A percentile compares a stretch with the other conserved stretches of the same genome.
Conservation (phyloP, 148 eudicot genomes). For the Chenopodium album region DNA sequence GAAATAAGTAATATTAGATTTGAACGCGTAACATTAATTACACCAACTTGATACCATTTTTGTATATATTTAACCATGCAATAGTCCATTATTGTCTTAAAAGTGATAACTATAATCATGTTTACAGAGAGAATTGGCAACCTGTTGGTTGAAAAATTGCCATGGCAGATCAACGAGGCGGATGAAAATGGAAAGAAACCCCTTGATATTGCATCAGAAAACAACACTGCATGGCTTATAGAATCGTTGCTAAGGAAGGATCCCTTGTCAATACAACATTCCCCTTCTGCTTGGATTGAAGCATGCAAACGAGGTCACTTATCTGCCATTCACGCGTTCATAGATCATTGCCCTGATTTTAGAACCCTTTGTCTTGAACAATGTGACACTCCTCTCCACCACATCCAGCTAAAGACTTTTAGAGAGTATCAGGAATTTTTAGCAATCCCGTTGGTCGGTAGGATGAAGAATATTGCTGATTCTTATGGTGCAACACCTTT, state of each 20-base stretch:
- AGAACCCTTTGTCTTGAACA: conserved; percentile 1
- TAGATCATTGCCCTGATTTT: conserved; percentile 4
- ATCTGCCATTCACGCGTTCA: neutral
- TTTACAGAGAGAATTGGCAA: conserved; percentile 7
- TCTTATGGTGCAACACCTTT: conserved; percentile 3
- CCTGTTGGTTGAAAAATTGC: conserved; percentile 5
- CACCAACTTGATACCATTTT: no score
- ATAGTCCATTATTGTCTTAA: neutral
- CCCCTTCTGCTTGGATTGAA: conserved; percentile 20
- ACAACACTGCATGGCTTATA: conserved; percentile 13
- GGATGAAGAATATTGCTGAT: conserved; percentile 16
- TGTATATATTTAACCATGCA: no score
- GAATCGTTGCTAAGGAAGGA: conserved; percentile 12
- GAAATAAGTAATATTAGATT: no score
- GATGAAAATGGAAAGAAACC: neutral
- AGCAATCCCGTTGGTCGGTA: conserved; percentile 8
- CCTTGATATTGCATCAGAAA: conserved; percentile 10
- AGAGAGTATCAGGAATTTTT: conserved; percentile 9
- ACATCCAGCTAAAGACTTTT: conserved; percentile 4
- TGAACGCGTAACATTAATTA: no score
- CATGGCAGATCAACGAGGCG: conserved; percentile 12
- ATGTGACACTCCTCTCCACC: conserved; percentile 13
- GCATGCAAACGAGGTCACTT: conserved; percentile 16
- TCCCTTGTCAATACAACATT: conserved; percentile 1
- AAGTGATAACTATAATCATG: neutral